Conservation (phyloP, 257 asterid species). For the Lantana camara region DNA sequence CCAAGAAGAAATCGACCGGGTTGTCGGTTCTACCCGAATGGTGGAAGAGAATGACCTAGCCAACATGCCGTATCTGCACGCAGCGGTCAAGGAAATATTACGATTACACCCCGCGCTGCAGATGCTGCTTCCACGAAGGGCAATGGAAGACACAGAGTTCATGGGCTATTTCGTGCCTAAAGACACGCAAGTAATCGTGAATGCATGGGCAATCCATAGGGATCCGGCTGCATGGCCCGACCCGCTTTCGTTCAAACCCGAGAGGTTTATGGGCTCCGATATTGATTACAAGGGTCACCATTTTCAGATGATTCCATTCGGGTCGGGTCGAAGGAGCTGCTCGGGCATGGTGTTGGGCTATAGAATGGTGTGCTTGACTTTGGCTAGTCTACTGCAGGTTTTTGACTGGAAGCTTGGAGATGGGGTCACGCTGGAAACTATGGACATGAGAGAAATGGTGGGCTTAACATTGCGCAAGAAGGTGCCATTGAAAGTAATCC, state of each 20-base stretch:
- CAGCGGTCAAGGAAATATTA: conserved; percentile 38
- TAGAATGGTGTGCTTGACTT: conserved; percentile 37
- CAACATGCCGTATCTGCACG: conserved; percentile 24
- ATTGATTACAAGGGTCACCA: conserved; percentile 47
- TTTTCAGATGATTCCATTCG: conserved; percentile 46
- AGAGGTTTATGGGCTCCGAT: conserved; percentile 43
- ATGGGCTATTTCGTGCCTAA: conserved; percentile 33
- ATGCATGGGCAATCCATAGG: conserved; percentile 43
- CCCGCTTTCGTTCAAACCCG: conserved; percentile 42
- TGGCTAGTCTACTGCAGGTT: conserved; percentile 33
- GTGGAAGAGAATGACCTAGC: conserved; percentile 29
- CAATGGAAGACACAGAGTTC: conserved; percentile 26
- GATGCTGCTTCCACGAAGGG: conserved; percentile 31
- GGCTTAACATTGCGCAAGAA: conserved; percentile 34
- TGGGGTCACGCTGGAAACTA: not conserved
- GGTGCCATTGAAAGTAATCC: conserved; percentile 38
- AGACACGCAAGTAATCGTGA: conserved; percentile 32
- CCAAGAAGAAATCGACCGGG: conserved; percentile 30
- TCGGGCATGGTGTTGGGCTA: conserved; percentile 41
- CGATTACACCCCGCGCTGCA: conserved; percentile 32
- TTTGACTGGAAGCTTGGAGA: conserved; percentile 41
- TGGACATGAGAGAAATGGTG: conserved; percentile 40
- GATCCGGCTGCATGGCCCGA: conserved; percentile 39
- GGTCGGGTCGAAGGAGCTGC: conserved; percentile 45
- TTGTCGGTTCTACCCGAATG: conserved; percentile 18